Conservation (phyloP, 352 stramenopile species). For the Globisporangium acanthophoron region DNA sequence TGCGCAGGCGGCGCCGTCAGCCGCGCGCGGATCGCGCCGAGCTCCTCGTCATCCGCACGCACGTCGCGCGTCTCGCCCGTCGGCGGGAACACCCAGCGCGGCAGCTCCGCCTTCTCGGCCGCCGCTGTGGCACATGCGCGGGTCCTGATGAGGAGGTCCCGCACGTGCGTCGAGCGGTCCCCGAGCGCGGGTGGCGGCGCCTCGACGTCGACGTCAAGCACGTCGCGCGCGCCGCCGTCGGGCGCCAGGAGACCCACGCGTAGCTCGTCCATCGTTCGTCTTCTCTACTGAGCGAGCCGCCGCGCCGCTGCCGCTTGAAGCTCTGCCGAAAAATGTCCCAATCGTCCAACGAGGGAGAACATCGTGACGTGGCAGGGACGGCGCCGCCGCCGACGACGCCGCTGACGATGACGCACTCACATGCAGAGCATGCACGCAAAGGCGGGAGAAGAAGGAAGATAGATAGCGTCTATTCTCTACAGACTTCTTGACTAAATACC, state of each 20-base stretch:
- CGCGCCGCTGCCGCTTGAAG: no score
- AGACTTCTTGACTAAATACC: neutral
- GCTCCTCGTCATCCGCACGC: slow-evolving; percentile 13
- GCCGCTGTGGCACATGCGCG: slow-evolving; percentile 8
- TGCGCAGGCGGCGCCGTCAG: slow-evolving; percentile 19
- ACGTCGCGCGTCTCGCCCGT: slow-evolving; percentile 29
- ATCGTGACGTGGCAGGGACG: no score
- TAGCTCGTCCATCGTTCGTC: slow-evolving; percentile 38
- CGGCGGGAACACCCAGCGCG: slow-evolving; percentile 39
- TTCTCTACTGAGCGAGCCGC: neutral
- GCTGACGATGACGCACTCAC: no score
- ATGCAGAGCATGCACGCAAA: no score
- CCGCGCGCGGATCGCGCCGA: slow-evolving; percentile 28
- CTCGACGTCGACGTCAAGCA: slow-evolving; percentile 1
- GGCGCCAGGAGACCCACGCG: slow-evolving; percentile 28
- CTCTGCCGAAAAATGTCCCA: no score
- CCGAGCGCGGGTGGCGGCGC: neutral
- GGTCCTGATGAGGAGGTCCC: slow-evolving; percentile 9
- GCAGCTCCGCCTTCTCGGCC: slow-evolving; percentile 17
- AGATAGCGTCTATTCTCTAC: neutral
- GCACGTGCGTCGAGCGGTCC: slow-evolving; percentile 7
- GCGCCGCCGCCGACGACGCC: no score
- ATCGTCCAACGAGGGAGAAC: no score
- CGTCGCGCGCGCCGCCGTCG: slow-evolving; percentile 4
- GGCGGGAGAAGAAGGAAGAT: no score